These are phyloP conservation scores for Buddleja alternifolia DNA, from an alignment of 257 asterid species.

Conservation along the genomic window DNA sequence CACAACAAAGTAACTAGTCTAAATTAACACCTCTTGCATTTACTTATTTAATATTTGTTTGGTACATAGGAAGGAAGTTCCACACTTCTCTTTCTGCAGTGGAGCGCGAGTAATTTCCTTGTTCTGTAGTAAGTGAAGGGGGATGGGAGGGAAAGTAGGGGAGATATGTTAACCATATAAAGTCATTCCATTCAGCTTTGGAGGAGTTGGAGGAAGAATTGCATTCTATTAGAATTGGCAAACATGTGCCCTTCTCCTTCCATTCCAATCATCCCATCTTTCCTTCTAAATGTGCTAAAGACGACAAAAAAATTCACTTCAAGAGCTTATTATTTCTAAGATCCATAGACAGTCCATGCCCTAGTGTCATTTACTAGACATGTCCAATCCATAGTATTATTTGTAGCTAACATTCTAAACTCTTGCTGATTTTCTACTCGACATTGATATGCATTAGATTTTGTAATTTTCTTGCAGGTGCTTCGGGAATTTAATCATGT, in stretches of 20 bases:
- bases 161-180: not conserved
- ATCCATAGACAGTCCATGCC: not conserved
- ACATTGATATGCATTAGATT: conserved; percentile 1
- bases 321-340: not conserved
- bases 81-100: not conserved
- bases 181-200: not conserved
- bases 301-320: not conserved
- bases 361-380: not conserved
- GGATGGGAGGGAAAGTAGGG: not conserved
- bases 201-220: not conserved
- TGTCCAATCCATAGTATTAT: conserved; percentile 2
- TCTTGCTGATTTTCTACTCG: conserved; percentile 9
- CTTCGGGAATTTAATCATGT: conserved; percentile 97
- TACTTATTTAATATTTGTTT: not conserved
- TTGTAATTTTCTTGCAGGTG: conserved; percentile 53
- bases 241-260: too few species aligned
- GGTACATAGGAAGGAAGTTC: not conserved
- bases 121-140: not conserved
- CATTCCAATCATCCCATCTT: too few species aligned
- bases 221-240: too few species aligned
- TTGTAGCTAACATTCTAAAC: not conserved
- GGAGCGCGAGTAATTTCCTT: too few species aligned
- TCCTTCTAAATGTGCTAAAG: too few species aligned
- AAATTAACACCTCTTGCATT: not conserved
- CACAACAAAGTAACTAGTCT: not conserved